These are phyloP conservation scores for Dendrobium nobile DNA, from an alignment of 106 monocot genomes.

Conservation along the genomic window DNA sequence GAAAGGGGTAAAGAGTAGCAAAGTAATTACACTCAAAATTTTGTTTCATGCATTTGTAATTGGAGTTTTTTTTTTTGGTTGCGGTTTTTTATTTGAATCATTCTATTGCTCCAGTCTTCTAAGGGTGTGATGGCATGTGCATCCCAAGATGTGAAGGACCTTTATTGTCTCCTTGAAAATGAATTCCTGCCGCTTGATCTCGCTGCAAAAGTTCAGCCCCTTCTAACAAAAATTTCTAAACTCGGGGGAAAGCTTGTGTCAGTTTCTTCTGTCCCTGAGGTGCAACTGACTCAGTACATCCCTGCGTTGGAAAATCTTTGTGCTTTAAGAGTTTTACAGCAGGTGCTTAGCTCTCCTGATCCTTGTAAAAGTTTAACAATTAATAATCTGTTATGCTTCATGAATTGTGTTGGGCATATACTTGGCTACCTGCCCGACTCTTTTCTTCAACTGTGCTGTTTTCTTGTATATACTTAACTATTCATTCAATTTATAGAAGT, in stretches of 20 bases:
- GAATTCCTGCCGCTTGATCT: conserved; percentile 79
- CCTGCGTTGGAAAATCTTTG: conserved; percentile 74
- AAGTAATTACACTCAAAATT: too few species aligned
- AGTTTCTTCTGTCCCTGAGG: conserved; percentile 83
- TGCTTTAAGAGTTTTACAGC: conserved; percentile 77
- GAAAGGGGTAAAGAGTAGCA: too few species aligned
- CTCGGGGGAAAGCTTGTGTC: conserved; percentile 85
- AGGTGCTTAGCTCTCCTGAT: conserved; percentile 31
- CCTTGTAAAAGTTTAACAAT: too few species aligned
- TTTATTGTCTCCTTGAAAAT: conserved; percentile 76
- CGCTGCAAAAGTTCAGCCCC: conserved; percentile 73
- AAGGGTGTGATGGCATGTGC: conserved; percentile 88
- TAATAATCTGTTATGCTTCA: too few species aligned
- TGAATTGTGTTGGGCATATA: neutral
- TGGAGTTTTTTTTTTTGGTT: too few species aligned
- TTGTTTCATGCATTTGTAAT: too few species aligned
- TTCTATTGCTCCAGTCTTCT: conserved; percentile 30
- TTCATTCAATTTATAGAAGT: neutral
- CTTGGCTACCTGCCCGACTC: neutral
- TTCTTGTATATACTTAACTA: neutral
- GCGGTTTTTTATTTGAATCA: conserved; percentile 9
- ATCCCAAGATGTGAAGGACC: conserved; percentile 92
- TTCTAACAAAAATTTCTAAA: conserved; percentile 81
- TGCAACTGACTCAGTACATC: conserved; percentile 72
- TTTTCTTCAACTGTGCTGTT: neutral